These are phyloP conservation scores for Cryptococcus jaspeensis DNA, from an alignment of 1,284 basidiomycete genomes.

Conservation along the genomic window DNA sequence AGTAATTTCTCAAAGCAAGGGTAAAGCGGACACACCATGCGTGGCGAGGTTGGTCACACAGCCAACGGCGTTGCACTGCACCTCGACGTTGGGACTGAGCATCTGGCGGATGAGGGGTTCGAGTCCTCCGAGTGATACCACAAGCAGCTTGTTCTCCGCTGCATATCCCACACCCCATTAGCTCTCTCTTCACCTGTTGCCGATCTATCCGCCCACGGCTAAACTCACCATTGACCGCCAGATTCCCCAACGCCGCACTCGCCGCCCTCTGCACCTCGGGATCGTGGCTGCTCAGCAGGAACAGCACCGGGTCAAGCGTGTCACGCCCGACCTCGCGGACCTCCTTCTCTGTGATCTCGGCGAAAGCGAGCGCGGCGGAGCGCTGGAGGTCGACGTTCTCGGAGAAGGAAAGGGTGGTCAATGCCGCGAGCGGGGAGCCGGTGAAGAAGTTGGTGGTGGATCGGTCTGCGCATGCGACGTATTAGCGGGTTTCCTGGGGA, in stretches of 20 bases:
- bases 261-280: conserved; percentile 98
- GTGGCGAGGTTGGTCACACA: conserved; percentile 99
- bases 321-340: conserved; percentile 95
- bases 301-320: conserved; percentile 97
- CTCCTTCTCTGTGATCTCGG: conserved; percentile 99
- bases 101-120: conserved; percentile 99
- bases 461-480: conserved; percentile 64
- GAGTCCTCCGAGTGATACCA: conserved; percentile 95
- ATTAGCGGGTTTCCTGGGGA: not conserved
- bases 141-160: conserved; percentile 99
- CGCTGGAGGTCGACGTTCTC: conserved; percentile 99
- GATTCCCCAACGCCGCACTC: conserved; percentile 95
- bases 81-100: conserved; percentile 98
- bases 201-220: not conserved
- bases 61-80: conserved; percentile 99
- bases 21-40: conserved; percentile 66
- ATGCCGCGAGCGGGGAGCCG: conserved; percentile 84
- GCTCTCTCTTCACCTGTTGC: not conserved
- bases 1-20: not conserved
- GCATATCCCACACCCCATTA: conserved; percentile 7
- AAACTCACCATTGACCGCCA: conserved; percentile 92
- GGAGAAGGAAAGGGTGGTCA: conserved; percentile 96
- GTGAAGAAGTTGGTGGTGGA: conserved; percentile 94
- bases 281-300: conserved; percentile 95
- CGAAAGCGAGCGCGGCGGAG: conserved; percentile 96